These are phyloP conservation scores for Penicillium sp. DNA, from an alignment of 2,329 filamentous ascomycete species.

Conservation along the genomic window DNA sequence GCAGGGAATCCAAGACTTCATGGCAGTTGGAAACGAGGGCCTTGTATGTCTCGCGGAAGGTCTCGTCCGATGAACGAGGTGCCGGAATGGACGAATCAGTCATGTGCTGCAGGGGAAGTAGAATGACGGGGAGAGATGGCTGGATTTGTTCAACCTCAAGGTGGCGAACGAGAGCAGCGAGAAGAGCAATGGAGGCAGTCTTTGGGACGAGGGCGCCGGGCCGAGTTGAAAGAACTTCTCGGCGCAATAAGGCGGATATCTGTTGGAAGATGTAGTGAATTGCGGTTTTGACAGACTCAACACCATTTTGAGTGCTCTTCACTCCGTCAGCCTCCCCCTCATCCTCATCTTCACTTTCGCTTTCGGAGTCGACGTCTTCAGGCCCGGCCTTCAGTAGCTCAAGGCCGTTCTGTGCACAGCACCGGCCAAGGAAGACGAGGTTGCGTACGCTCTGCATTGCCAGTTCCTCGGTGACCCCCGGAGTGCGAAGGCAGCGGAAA, in stretches of 20 bases:
- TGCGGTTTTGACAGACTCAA: slow-evolving; percentile 40
- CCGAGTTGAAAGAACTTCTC: slow-evolving; percentile 60
- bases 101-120: slow-evolving; percentile 70
- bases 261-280: slow-evolving; percentile 73
- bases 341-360: slow-evolving; percentile 45
- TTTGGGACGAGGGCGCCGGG: slow-evolving; percentile 65
- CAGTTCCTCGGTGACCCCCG: slow-evolving; percentile 64
- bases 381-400: slow-evolving; percentile 41
- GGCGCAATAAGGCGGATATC: slow-evolving; percentile 70
- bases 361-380: slow-evolving; percentile 36
- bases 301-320: slow-evolving; percentile 17
- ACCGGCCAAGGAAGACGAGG: slow-evolving; percentile 71
- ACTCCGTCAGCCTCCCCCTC: slow-evolving; percentile 36
- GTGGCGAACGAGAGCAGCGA: slow-evolving; percentile 63
- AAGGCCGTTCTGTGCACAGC: slow-evolving; percentile 53
- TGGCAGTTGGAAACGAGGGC: slow-evolving; percentile 64
- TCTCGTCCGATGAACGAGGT: slow-evolving; percentile 64
- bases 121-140: slow-evolving; percentile 58
- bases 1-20: slow-evolving; percentile 73
- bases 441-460: slow-evolving; percentile 74
- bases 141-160: slow-evolving; percentile 54
- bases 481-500: slow-evolving; percentile 55
- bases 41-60: slow-evolving; percentile 64
- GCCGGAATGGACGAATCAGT: slow-evolving; percentile 70
- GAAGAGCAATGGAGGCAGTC: slow-evolving; percentile 65